These are phyloP conservation scores for Tuber microsphaerosporum DNA, from an alignment of 495 filamentous ascomycete genomes.

Conservation along the genomic window DNA sequence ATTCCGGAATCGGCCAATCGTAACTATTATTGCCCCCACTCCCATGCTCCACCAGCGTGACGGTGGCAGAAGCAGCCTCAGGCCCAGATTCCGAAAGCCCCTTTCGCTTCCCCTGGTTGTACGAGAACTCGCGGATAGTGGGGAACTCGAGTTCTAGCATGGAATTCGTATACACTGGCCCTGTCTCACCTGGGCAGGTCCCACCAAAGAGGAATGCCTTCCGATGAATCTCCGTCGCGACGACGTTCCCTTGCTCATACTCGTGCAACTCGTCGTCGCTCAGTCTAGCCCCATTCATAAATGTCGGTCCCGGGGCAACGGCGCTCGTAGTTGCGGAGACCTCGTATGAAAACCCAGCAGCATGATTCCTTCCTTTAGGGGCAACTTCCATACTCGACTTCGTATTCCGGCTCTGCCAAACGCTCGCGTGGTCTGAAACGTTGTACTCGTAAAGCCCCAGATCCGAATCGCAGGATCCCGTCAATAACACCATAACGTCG, in stretches of 20 bases:
- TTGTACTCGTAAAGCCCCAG: conserved; percentile 25
- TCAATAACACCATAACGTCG: conserved; percentile 24
- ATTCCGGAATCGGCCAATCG: conserved; percentile 62
- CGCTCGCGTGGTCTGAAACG: conserved; percentile 13
- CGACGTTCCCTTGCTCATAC: conserved; percentile 27
- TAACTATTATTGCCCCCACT: conserved; percentile 15
- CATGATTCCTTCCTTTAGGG: conserved; percentile 17
- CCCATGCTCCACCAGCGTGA: not conserved
- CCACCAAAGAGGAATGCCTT: conserved; percentile 29
- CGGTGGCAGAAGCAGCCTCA: not conserved
- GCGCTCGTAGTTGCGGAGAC: conserved; percentile 16
- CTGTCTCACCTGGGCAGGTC: conserved; percentile 12
- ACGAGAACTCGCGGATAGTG: conserved; percentile 13
- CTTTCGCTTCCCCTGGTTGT: conserved; percentile 18
- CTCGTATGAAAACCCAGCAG: conserved; percentile 20
- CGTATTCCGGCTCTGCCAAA: conserved; percentile 8
- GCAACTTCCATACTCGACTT: conserved; percentile 10
- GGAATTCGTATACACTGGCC: conserved; percentile 18
- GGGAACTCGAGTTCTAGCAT: conserved; percentile 26
- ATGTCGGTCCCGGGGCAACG: conserved; percentile 19
- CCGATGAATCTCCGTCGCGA: conserved; percentile 21
- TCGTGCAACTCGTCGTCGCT: conserved; percentile 17
- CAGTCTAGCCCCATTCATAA: conserved; percentile 21
- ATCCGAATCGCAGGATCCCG: conserved; percentile 25
- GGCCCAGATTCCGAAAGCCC: conserved; percentile 11